Conservation (phyloP, 2,329 filamentous ascomycete genomes). For the Paracoccidioides lutzii region DNA sequence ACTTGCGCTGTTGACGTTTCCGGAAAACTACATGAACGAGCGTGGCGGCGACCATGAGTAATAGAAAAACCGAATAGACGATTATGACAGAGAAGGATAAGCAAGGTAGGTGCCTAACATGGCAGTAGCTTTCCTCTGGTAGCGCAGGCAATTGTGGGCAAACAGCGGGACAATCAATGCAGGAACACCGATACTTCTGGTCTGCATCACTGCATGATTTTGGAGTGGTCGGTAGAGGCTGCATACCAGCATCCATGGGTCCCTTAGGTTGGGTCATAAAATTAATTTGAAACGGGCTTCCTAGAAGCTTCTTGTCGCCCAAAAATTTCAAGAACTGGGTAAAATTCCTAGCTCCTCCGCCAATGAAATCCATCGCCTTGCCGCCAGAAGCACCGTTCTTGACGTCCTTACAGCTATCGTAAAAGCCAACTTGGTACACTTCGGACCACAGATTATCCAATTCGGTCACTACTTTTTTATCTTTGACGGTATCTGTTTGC, state of each 20-base stretch:
- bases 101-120: conserved; percentile 79
- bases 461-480: conserved; percentile 63
- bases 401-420: conserved; percentile 95
- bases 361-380: conserved; percentile 90
- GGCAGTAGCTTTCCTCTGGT: conserved; percentile 56
- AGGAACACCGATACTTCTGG: conserved; percentile 75
- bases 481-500: conserved; percentile 44
- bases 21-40: conserved; percentile 65
- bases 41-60: conserved; percentile 52
- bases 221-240: conserved; percentile 54
- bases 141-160: conserved; percentile 73
- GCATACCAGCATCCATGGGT: conserved; percentile 56
- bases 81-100: conserved; percentile 87
- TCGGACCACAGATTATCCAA: conserved; percentile 80
- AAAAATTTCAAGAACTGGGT: conserved; percentile 78
- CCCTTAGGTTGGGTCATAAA: conserved; percentile 51
- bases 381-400: conserved; percentile 93
- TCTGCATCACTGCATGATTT: conserved; percentile 87
- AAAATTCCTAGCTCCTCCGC: conserved; percentile 86
- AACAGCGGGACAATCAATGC: conserved; percentile 77
- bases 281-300: conserved; percentile 97
- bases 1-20: conserved; percentile 59
- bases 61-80: conserved; percentile 63
- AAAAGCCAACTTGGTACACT: conserved; percentile 76
- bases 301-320: conserved; percentile 76